Evolutionary conservation across 768 basidiomycete species (phyloP).

Genomic region (Tricholoma furcatifolium): DNA sequence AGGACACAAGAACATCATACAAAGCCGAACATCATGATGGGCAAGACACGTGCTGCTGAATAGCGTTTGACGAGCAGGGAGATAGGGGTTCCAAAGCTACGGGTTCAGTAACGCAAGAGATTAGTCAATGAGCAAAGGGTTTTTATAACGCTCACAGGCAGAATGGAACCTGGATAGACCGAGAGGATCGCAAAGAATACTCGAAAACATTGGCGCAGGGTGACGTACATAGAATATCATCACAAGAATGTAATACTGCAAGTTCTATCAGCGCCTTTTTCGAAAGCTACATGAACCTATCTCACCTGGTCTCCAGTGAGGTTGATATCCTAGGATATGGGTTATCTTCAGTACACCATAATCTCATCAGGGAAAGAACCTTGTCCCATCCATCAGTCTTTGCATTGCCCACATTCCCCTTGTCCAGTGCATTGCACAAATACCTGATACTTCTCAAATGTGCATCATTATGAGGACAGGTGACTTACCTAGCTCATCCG

Average conservation of each 20-base stretch:
- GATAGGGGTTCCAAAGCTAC: conserved; percentile 48
- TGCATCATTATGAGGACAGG: neutral
- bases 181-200: neutral
- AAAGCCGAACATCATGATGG: conserved; percentile 51
- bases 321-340: conserved; percentile 34
- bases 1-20: conserved; percentile 26
- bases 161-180: conserved; percentile 37
- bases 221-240: conserved; percentile 42
- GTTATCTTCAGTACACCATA: neutral
- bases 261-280: neutral
- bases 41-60: conserved; percentile 45
- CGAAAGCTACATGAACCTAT: neutral
- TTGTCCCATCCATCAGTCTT: conserved; percentile 52
- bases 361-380: conserved; percentile 20
- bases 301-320: conserved; percentile 44
- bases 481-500: neutral
- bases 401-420: conserved; percentile 51
- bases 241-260: conserved; percentile 46
- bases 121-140: neutral
- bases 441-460: conserved; percentile 30
- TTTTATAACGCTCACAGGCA: conserved; percentile 34
- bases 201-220: no score
- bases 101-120: neutral
- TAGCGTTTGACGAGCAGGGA: conserved; percentile 47
- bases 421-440: conserved; percentile 47